These are phyloP conservation scores for Malus hybrid DNA, from an alignment of 331 rosid species.

Conservation along the genomic window DNA sequence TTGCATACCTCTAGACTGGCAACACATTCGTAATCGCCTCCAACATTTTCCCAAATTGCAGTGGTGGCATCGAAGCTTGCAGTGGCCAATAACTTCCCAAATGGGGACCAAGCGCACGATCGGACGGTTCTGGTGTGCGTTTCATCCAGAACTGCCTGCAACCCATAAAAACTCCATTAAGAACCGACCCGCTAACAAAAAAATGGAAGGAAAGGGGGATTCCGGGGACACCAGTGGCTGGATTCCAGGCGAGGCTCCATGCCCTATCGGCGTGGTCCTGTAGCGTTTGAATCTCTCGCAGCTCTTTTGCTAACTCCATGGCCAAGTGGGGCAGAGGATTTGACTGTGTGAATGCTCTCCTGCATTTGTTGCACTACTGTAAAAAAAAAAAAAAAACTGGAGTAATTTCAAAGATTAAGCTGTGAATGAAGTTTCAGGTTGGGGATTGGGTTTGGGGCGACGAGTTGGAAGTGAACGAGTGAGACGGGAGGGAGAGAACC, in stretches of 20 bases:
- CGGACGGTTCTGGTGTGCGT: slow-evolving; percentile 93
- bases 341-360: neutral
- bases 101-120: slow-evolving; percentile 90
- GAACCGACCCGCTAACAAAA: neutral
- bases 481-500: too few species aligned
- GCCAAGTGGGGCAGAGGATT: neutral
- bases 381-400: too few species aligned
- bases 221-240: slow-evolving; percentile 59
- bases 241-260: slow-evolving; percentile 96
- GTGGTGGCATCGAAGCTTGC: slow-evolving; percentile 92
- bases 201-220: slow-evolving; percentile 36
- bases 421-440: too few species aligned
- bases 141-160: slow-evolving; percentile 88
- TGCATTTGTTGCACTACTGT: too few species aligned
- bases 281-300: slow-evolving; percentile 63
- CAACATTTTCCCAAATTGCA: slow-evolving; percentile 80
- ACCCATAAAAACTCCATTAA: neutral
- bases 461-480: too few species aligned
- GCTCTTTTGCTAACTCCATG: slow-evolving; percentile 42
- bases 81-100: slow-evolving; percentile 68
- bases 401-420: too few species aligned
- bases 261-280: slow-evolving; percentile 82
- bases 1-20: slow-evolving; percentile 73
- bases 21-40: slow-evolving; percentile 82
- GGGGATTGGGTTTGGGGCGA: too few species aligned